Evolutionary conservation across 1,139 yeast genomes (phyloP), one percentile per base, ranked within the genome.

Genomic region (Debaryomyces psychrophilus): DNA sequence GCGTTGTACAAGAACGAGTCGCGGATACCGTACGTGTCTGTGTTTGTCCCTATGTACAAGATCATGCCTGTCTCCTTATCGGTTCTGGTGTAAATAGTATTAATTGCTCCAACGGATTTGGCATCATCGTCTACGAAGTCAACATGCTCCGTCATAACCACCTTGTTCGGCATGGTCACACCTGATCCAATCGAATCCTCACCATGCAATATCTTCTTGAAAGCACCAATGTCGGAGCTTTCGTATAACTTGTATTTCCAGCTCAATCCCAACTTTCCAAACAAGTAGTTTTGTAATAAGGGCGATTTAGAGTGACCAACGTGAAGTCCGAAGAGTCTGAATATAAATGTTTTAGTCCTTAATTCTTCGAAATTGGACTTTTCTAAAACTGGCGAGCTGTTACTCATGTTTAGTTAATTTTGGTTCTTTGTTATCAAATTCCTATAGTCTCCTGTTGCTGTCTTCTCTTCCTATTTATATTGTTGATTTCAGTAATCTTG

Each of bases 131-230:
- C 69, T 5, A 60, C 51, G 8, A 45, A 14, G 40, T 65, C 68
- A 18, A 64, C 65, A 44, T 62, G 61, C 4, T 54, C 44, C 7
- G 54, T 43, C 57, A 64, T 58, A 12, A 41, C 49, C 14, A 62
- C 59, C 45, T 64, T 62, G 43, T 64, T 60, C 4, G 68, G 69
- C 67, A 64, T 62, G 8, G 70, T 62, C 9, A 64, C 61, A 4
- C 66, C 68, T 31, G 65, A 54, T 4, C 67, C 69, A 11, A 59
- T 50, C 35, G 58, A 53, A 11, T 55, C 48, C 0, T 49, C 43
- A 15, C 49, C 51, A 3, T 50, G 34, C 15, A 58, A 47, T 14
- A 42, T 31, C 28, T 53, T 36, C 38, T 57, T 50, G 43, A 64
- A 59, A n/a, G 36, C 51, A 6, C 31, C 45, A 35, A 56, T 49